These are phyloP conservation scores for Aspergillus sp. DNA, from an alignment of 2,329 filamentous ascomycete genomes.

Conservation along the genomic window DNA sequence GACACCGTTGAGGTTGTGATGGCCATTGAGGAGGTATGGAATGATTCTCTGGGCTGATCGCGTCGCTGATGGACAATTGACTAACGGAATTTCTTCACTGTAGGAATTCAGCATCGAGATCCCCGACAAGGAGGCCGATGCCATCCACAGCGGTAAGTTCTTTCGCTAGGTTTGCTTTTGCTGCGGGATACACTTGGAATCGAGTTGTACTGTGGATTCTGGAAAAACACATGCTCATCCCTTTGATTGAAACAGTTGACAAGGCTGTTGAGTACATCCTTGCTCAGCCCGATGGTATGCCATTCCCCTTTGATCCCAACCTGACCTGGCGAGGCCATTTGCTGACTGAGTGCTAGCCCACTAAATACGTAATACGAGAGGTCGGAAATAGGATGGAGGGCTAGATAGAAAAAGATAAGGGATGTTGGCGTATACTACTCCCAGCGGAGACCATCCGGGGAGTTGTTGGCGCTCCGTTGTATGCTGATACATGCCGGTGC, in stretches of 20 bases:
- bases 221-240: slow-evolving; percentile 15
- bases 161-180: neutral
- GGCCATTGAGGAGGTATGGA: slow-evolving; percentile 91
- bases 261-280: slow-evolving; percentile 94
- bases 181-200: neutral
- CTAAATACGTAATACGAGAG: slow-evolving; percentile 35
- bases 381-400: slow-evolving; percentile 22
- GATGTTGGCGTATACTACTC: slow-evolving; percentile 28
- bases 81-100: slow-evolving; percentile 16
- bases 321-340: neutral
- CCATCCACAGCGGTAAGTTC: slow-evolving; percentile 84
- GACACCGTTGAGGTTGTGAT: slow-evolving; percentile 99
- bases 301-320: slow-evolving; percentile 22
- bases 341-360: slow-evolving; percentile 33
- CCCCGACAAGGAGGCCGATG: slow-evolving; percentile 93
- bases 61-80: slow-evolving; percentile 12
- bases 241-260: slow-evolving; percentile 62
- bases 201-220: neutral
- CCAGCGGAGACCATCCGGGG: slow-evolving; percentile 31
- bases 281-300: slow-evolving; percentile 85
- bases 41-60: slow-evolving; percentile 1
- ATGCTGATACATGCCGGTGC: slow-evolving; percentile 39
- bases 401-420: slow-evolving; percentile 37
- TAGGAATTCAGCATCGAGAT: slow-evolving; percentile 92
- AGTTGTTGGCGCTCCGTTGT: slow-evolving; percentile 31